Percentiles rank a stretch among this genome's conserved stretches.
phyloP scores from a whole-genome alignment of 495 filamentous ascomycete species.

The Xylaria grammica region DNA sequence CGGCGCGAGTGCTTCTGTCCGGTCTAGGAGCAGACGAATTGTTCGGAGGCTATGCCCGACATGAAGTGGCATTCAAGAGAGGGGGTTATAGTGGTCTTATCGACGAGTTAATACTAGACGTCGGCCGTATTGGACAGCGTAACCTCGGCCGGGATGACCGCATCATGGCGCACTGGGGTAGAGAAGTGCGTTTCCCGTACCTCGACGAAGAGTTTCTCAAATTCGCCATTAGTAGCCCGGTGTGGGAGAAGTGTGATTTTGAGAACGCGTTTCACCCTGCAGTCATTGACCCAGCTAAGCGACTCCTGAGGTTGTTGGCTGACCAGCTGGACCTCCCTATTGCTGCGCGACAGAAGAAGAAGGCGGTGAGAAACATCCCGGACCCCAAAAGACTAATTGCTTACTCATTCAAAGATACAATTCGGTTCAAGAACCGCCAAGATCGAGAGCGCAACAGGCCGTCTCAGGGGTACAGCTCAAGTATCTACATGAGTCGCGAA shows the following conservation, averaged over 20 bases:
- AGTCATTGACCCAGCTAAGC: conserved; percentile 77
- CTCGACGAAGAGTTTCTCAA: conserved; percentile 84
- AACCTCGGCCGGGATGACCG: conserved; percentile 95
- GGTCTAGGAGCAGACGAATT: conserved; percentile 96
- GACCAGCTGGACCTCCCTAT: conserved; percentile 69
- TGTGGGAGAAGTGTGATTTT: conserved; percentile 89
- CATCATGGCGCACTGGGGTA: conserved; percentile 86
- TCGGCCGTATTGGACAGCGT: conserved; percentile 83
- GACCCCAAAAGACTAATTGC: neutral
- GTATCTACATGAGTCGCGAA: conserved; percentile 41
- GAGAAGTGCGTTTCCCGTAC: conserved; percentile 90
- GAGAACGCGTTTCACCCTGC: conserved; percentile 47
- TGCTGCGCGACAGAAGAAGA: conserved; percentile 85
- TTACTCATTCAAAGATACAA: conserved; percentile 62
- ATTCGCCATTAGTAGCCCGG: conserved; percentile 75
- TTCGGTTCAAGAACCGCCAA: conserved; percentile 87
- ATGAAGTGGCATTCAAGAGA: conserved; percentile 74
- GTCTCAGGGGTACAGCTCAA: conserved; percentile 68
- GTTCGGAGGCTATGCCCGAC: conserved; percentile 90
- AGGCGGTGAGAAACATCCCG: conserved; percentile 62
- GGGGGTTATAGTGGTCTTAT: conserved; percentile 72
- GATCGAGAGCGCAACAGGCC: conserved; percentile 68
- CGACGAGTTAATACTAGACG: conserved; percentile 85
- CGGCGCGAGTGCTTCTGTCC: conserved; percentile 84
- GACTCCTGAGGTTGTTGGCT: conserved; percentile 78